These are phyloP conservation scores for Cicer arietinum DNA, from an alignment of 306 rosid species.

Conservation along the genomic window DNA sequence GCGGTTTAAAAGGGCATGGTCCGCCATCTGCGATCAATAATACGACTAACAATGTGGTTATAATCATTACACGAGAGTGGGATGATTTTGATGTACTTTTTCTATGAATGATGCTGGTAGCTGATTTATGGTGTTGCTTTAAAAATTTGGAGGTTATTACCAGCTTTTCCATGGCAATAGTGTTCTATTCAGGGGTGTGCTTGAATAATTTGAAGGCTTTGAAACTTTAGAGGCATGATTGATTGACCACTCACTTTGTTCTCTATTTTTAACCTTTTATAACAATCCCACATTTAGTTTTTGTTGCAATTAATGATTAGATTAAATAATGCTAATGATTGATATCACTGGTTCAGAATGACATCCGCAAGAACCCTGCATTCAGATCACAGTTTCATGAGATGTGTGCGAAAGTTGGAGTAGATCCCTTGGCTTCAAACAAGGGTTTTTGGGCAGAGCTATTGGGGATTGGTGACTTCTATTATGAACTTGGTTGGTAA, in stretches of 20 bases:
- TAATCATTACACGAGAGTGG: background rate
- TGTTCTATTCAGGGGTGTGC: background rate
- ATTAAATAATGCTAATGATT: conserved; percentile 26
- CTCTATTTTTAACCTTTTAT: conserved; percentile 4
- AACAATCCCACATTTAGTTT: background rate
- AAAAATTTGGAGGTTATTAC: background rate
- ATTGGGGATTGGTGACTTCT: conserved; percentile 92
- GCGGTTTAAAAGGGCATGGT: background rate
- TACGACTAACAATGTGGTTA: background rate
- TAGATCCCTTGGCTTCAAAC: conserved; percentile 94
- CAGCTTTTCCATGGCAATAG: conserved; percentile 21
- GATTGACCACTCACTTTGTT: conserved; percentile 10
- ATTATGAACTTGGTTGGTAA: conserved; percentile 91
- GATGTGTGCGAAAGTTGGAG: conserved; percentile 98
- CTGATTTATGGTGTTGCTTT: conserved; percentile 11
- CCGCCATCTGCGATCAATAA: background rate
- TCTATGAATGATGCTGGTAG: conserved; percentile 1
- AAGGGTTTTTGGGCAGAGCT: conserved; percentile 99
- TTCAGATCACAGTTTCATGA: conserved; percentile 97
- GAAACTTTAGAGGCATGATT: conserved; percentile 8
- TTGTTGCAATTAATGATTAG: conserved; percentile 12
- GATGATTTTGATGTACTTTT: background rate
- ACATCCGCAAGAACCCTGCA: conserved; percentile 94
- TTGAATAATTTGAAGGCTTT: conserved; percentile 11
- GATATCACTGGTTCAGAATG: conserved; percentile 64